Conservation (phyloP, 495 filamentous ascomycete genomes). For the Penicillium tannophilum region DNA sequence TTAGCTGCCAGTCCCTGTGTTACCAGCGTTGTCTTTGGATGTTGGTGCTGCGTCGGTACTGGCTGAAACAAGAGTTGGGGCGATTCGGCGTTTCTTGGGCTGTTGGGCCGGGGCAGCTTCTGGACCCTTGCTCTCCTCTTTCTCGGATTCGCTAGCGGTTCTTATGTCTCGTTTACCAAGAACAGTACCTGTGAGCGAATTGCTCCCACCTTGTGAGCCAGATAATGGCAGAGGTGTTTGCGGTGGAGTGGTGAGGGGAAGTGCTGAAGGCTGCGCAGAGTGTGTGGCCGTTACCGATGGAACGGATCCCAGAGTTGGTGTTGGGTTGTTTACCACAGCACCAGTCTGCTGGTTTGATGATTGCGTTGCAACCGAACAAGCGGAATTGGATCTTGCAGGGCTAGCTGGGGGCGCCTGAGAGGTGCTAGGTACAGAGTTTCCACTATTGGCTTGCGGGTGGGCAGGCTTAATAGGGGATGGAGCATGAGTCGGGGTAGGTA, state of each 20-base stretch:
- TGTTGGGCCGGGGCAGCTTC: constrained; percentile 40
- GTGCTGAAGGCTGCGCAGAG: constrained; percentile 54
- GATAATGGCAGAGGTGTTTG: constrained; percentile 65
- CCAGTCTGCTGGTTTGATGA: constrained; percentile 40
- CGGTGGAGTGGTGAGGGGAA: constrained; percentile 75
- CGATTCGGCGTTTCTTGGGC: constrained; percentile 76
- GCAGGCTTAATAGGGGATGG: constrained; percentile 57
- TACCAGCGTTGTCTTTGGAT: constrained; percentile 22
- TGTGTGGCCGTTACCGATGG: constrained; percentile 72
- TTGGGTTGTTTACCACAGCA: constrained; percentile 70
- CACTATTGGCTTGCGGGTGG: constrained; percentile 42
- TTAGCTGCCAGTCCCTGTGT: constrained; percentile 8
- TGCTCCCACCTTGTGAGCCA: constrained; percentile 42
- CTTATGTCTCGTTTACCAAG: constrained; percentile 59
- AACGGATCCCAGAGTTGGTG: constrained; percentile 70
- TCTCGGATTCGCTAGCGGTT: constrained; percentile 53
- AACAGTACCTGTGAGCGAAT: constrained; percentile 44
- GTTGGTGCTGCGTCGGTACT: constrained; percentile 23
- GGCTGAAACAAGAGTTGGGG: constrained; percentile 66
- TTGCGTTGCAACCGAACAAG: constrained; percentile 76
- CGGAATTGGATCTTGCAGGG: constrained; percentile 80
- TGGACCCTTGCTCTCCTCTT: constrained; percentile 59
- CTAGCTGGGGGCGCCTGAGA: constrained; percentile 64
- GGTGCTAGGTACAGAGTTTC: constrained; percentile 32
- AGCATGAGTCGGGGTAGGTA: constrained; percentile 66